Conservation (phyloP, 164 flowering plant species). For the Brasenia schreberi region DNA sequence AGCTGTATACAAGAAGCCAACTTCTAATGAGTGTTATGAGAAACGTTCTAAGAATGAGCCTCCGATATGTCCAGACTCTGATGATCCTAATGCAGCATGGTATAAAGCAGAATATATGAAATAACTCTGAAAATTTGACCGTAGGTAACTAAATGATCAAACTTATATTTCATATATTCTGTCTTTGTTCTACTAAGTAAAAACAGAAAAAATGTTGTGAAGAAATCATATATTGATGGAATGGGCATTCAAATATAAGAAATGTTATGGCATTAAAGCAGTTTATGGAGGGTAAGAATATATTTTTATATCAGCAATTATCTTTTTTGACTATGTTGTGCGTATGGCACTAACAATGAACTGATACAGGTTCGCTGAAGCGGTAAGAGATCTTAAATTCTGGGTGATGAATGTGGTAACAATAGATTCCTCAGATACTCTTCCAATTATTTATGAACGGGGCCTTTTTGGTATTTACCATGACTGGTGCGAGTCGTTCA, state of each 20-base stretch:
- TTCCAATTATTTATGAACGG: constrained; percentile 79
- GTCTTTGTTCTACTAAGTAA: not conserved
- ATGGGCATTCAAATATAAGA: constrained; percentile 72
- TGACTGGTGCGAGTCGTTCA: constrained; percentile 96
- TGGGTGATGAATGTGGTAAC: constrained; percentile 93
- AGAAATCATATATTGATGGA: constrained; percentile 38
- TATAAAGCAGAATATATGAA: constrained; percentile 8
- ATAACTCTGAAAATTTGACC: too few species aligned
- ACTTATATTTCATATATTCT: not conserved
- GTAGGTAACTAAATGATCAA: too few species aligned
- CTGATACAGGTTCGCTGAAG: constrained; percentile 76
- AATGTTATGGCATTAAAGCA: constrained; percentile 98
- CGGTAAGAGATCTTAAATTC: constrained; percentile 51
- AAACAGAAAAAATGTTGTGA: constrained; percentile 51
- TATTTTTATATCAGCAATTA: not conserved
- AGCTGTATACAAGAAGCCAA: constrained; percentile 69
- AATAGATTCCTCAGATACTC: constrained; percentile 70
- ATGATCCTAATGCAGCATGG: constrained; percentile 97
- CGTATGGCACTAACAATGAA: not conserved
- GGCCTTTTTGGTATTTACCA: constrained; percentile 94
- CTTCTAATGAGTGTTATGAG: constrained; percentile 73
- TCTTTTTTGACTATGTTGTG: not conserved
- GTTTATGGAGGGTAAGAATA: constrained; percentile 78
- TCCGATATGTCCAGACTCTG: constrained; percentile 59
- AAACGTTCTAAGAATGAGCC: constrained; percentile 52